phyloP scores from a whole-genome alignment of 1,284 basidiomycete genomes.

The Omphalotus olearius region DNA sequence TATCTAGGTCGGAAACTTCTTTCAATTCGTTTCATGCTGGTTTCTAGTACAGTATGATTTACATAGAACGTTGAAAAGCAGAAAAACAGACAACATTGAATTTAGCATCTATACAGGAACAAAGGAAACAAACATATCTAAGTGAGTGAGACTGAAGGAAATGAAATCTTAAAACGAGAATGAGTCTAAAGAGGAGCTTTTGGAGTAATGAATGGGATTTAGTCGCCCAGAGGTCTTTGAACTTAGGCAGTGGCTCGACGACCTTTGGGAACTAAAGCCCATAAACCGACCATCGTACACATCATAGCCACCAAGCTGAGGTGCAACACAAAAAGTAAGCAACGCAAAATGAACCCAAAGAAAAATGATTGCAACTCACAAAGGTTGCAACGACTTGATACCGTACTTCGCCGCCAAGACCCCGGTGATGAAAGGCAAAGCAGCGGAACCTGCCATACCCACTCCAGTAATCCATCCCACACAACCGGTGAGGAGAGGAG shows the following conservation, averaged over 20 bases:
- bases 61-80: no score
- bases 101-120: no score
- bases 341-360: not conserved
- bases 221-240: no score
- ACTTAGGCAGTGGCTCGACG: not conserved
- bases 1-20: no score
- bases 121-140: no score
- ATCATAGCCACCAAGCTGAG: slow-evolving; percentile 28
- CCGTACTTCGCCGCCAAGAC: slow-evolving; percentile 21
- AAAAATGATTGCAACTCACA: slow-evolving; percentile 16
- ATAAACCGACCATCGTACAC: slow-evolving; percentile 23
- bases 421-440: slow-evolving; percentile 21
- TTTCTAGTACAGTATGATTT: no score
- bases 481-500: slow-evolving; percentile 21
- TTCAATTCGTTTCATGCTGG: no score
- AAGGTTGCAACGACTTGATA: slow-evolving; percentile 21
- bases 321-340: not conserved
- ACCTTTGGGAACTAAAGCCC: slow-evolving; percentile 23
- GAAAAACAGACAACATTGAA: no score
- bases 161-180: no score
- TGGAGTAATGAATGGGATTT: no score
- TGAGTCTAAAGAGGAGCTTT: no score
- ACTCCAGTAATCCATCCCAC: slow-evolving; percentile 27
- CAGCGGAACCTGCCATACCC: slow-evolving; percentile 20
- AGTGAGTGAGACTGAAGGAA: no score